Evolutionary conservation across 2,329 filamentous ascomycete genomes (phyloP), one percentile per base, ranked within the genome.

Genomic region (Trichoderma hamatum): DNA sequence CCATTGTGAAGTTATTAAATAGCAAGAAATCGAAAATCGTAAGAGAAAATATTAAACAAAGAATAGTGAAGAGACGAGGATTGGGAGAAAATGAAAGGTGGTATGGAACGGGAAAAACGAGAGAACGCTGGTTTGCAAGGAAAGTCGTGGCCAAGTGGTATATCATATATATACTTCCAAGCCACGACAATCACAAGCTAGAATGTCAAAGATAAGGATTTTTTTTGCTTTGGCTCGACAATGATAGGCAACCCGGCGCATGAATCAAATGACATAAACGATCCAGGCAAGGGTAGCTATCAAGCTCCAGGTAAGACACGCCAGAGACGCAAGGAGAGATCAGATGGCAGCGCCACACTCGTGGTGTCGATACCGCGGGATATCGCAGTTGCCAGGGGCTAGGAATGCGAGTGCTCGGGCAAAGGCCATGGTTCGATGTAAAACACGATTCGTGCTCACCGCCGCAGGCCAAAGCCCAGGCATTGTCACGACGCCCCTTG

Each of bases 261-360:
- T 59, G 65, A 68, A 46, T 68, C 65, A 60, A 43, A 68, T 68
- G 65, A 68, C 65, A 60, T 46, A 28, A 24, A 54, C 39, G 39
- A 58, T 46, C 49, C 26, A 26, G 26, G 61, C 26, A 54, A 66
- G 52, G 54, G 54, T 34, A 67, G 63, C 26, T 49, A 51, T 39
- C 64, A 51, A 59, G 54, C 34, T 26, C 54, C 49, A 46, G 55
- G 58, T 60, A 34, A 62, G 43, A 68, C 66, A 68, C 61, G 34
- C 56, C 28, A 46, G 54, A 67, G 54, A 67, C 49, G 64, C 52
- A 59, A 67, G 58, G 59, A 52, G 65, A 55, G 59, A 68, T 68
- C 59, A 61, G 58, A 68, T 28, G 49, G 66, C 59, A 63, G 36
- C 66, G 66, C 66, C 66, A 68, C 66, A 58, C 66, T 68, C 66